These are phyloP conservation scores for Xanthoconium purpureum DNA, from an alignment of 768 basidiomycete species.

Conservation along the genomic window DNA sequence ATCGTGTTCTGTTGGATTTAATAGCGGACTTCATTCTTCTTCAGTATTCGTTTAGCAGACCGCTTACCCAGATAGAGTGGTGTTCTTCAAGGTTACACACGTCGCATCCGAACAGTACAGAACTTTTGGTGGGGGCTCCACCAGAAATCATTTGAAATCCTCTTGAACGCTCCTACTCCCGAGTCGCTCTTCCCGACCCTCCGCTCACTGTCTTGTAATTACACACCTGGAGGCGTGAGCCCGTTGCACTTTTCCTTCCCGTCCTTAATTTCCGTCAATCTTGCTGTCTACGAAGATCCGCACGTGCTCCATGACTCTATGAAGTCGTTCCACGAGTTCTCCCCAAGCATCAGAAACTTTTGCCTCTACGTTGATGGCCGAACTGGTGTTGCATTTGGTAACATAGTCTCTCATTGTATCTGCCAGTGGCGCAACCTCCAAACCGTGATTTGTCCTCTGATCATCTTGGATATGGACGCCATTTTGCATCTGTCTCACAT, in stretches of 20 bases:
- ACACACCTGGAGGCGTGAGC: neutral
- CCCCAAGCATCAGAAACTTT: neutral
- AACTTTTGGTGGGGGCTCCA: neutral
- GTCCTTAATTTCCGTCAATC: neutral
- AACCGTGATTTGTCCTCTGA: neutral
- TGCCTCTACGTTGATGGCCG: neutral
- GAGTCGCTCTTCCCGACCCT: neutral
- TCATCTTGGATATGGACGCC: neutral
- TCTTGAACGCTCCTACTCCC: neutral
- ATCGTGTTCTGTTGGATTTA: neutral
- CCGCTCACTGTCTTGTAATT: neutral
- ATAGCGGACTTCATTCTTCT: neutral
- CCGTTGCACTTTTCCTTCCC: neutral
- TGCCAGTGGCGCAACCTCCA: no score
- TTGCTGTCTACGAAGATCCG: neutral
- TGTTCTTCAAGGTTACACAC: neutral
- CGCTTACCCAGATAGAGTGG: neutral
- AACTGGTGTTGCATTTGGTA: no score
- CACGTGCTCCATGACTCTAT: neutral
- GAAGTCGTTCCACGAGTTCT: neutral
- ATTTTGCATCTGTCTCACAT: slow-evolving; percentile 2
- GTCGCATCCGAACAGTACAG: neutral
- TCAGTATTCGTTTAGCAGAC: neutral
- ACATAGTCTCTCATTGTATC: no score
- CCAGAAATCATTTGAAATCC: neutral